Evolutionary conservation across 495 filamentous ascomycete species (phyloP), one percentile per base, ranked within the genome.

Genomic region (Cercophora newfieldiana): DNA sequence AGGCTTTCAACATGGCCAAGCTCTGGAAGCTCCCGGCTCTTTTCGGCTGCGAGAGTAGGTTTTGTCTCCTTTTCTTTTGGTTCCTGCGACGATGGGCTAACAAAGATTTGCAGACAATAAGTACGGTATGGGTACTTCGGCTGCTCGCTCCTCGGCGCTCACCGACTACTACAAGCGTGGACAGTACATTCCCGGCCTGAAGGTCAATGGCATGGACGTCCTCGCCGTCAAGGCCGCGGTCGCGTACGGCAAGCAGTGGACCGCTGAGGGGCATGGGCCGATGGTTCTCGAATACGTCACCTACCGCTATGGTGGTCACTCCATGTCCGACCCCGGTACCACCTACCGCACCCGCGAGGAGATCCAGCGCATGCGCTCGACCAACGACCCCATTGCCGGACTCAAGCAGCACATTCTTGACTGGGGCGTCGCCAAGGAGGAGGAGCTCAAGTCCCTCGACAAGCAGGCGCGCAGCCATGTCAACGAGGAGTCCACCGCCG

Each of bases 81-180:
- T 1, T 24, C 24, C 26, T 47, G 33, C 8, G 22, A 47, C 24
- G 47, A 1, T 22, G 1, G 54, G 25, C 68, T 30, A 31, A 31
- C 60, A 29, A 6, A 28, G 21, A 21, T 14, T 19, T 29, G 0
- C 65, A 98, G 94, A 99, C 87, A 99, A 99, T 89, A 98, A 99
- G 83, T 99, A 99, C 81, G 95, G 95, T 78, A 99, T 99, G 95
- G 95, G 96, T 80, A 99, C 95, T 59, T 92, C 95, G 62, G 95
- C 95, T 67, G 90, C 91, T 76, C 93, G 95, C 72, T 90, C 95
- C 69, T 91, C 94, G 68, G 95, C 95, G 68, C 81, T 97, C 70
- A 97, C 95, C 75, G 96, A 99, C 79, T 99, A 99, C 90, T 99
- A 99, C 89, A 97, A 98, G 88, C 96, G 95, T 81, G 95, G 95